Base-by-base conservation (phyloP, 2,329 filamentous ascomycete genomes). In the Beauveria sp. region DNA sequence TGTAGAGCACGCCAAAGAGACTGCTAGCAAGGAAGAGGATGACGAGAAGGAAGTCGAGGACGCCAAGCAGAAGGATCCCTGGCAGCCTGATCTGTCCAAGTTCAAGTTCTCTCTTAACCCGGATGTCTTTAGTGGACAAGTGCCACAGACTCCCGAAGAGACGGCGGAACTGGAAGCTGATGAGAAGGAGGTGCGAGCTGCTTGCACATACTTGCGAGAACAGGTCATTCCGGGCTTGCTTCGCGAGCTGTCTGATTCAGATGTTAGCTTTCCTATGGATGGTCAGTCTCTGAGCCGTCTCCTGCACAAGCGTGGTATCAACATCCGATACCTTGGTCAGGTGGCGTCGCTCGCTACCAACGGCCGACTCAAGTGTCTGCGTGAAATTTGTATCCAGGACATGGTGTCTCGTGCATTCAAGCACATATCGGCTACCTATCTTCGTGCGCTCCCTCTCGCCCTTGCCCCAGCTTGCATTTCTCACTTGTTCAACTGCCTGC, bases 211-310 rank as follows among this genome's bases (percentile, higher is more conserved):
- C 74, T 81, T 99, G 55, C 85, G 86, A 9, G 81, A 86, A 9
- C 87, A 88, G 63, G 85, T 91, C 60, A 89, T 99, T 66, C 92
- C 93, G n/a, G 85, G 89, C 61, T 81, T 99, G 62, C 77, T 98
- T 62, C 86, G 88, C 64, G 93, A 99, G 69, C 83, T 99, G 62
- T 88, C 89, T 71, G 91, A 96, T 66, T 93, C 91, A 7, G 93
- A 99, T 67, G 88, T 96, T 66, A 95, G 93, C 69, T 98, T 98
- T 79, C 95, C 95, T 14, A 97, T 98, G 91, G 96, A 99, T 69
- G 95, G 95, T n/a, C 85, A 90, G 70, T 97, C 93, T 22, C 81
- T 99, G 62, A 91, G 89, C 69, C 86, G 87, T 66, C 84, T 97
- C 57, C 81, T 99, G 71, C 95, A 99, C 80, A 96, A 96, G 81